Percentiles rank a stretch among this genome's conserved stretches.
phyloP scores from a whole-genome alignment of 768 basidiomycete species.

The Russula earlei region DNA sequence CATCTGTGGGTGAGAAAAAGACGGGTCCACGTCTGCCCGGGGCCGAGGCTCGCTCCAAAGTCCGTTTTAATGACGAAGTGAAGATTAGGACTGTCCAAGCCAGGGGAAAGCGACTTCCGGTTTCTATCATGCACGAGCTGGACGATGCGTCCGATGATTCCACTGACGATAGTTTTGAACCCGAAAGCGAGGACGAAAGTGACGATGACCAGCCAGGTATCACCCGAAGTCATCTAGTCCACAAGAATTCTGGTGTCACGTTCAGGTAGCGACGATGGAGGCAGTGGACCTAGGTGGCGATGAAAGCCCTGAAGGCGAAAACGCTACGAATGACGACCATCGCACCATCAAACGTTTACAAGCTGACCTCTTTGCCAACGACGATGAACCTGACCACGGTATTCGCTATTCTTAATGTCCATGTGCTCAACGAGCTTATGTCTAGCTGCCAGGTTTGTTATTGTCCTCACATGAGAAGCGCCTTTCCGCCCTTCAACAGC shows the following conservation, averaged over 20 bases:
- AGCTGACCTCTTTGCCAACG: slow-evolving; percentile 71
- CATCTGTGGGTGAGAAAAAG: slow-evolving; percentile 15
- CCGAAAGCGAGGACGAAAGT: slow-evolving; percentile 20
- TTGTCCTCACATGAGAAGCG: slow-evolving; percentile 74
- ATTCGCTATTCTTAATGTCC: neutral
- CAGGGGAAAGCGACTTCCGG: slow-evolving; percentile 53
- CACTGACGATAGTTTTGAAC: slow-evolving; percentile 24
- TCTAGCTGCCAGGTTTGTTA: slow-evolving; percentile 39
- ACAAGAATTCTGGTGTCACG: slow-evolving; percentile 23
- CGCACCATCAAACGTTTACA: slow-evolving; percentile 62
- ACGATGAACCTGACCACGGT: slow-evolving; percentile 37
- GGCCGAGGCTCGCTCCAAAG: slow-evolving; percentile 27
- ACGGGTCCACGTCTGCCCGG: slow-evolving; percentile 21
- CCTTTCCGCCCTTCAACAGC: slow-evolving; percentile 58
- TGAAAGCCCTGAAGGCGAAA: slow-evolving; percentile 24
- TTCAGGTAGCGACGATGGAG: neutral
- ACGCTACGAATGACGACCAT: slow-evolving; percentile 25
- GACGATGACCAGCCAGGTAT: slow-evolving; percentile 13
- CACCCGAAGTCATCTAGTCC: slow-evolving; percentile 1
- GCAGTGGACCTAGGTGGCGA: slow-evolving; percentile 16
- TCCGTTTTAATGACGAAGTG: slow-evolving; percentile 77
- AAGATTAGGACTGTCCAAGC: slow-evolving; percentile 73
- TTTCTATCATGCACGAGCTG: slow-evolving; percentile 34
- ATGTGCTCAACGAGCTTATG: neutral
- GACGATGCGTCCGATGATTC: slow-evolving; percentile 33